Evolutionary conservation across 148 eudicot genomes (phyloP).

Genomic region (Limonium bicolor): DNA sequence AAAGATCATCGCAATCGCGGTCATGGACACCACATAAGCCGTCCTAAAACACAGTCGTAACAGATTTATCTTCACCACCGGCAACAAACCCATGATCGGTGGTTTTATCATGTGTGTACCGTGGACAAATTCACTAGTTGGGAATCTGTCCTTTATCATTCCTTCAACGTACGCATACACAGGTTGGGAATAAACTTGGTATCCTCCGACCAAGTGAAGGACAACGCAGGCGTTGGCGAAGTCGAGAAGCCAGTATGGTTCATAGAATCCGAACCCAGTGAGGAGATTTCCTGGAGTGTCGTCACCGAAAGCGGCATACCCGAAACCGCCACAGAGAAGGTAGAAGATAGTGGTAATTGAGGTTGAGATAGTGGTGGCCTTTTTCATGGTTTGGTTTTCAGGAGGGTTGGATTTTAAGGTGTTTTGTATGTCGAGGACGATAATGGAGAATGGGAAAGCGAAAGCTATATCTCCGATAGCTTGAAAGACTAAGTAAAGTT

Average conservation of each 20-base stretch:
- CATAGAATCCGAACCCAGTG: conserved; percentile 69
- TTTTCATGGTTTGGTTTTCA: conserved; percentile 49
- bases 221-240: conserved; percentile 66
- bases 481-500: conserved; percentile 24
- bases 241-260: conserved; percentile 74
- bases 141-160: conserved; percentile 20
- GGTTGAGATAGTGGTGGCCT: conserved; percentile 36
- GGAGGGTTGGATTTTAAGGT: conserved; percentile 61
- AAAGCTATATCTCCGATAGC: conserved; percentile 53
- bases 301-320: conserved; percentile 79
- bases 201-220: conserved; percentile 67
- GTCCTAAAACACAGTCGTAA: conserved; percentile 48
- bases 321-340: conserved; percentile 71
- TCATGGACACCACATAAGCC: conserved; percentile 35
- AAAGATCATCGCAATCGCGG: conserved; percentile 30
- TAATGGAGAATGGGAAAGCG: conserved; percentile 27
- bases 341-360: conserved; percentile 48
- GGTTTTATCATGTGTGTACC: conserved; percentile 10
- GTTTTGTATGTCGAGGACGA: conserved; percentile 49
- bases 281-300: conserved; percentile 68
- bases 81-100: conserved; percentile 27
- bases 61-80: conserved; percentile 16
- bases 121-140: conserved; percentile 21
- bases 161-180: conserved; percentile 23
- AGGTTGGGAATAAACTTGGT: conserved; percentile 71